Evolutionary conservation across 163 green algal species (phyloP), one percentile per base, ranked within the genome.

Genomic region (Trebouxiophyceae sp.): DNA sequence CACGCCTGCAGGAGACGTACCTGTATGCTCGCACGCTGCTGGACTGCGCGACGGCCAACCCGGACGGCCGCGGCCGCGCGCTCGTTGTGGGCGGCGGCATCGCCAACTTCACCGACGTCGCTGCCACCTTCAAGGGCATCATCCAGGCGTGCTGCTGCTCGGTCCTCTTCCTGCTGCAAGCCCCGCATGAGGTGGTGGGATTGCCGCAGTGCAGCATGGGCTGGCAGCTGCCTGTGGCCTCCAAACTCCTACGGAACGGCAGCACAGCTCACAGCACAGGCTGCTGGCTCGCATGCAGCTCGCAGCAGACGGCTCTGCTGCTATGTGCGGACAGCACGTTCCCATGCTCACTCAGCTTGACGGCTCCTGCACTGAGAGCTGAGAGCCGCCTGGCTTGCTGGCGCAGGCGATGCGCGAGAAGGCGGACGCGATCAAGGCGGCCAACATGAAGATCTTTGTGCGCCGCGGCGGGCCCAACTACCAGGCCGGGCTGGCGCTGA

Each of bases 41-140:
- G 32, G 77, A 87, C 24, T 89, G 76, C 45, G 84, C 86, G 26
- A 96, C 89, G 5, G 67, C 81, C 3, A 82, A 82, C 61, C 69
- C 81, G 8, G 86, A 95, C 57, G 87, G 82, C 45, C 73, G 81
- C 0, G 64, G 71, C 0, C 76, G 87, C 3, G 91, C 89, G 34
- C 86, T 97, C 46, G 69, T 97, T 24, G 84, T 96, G 27, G 90
- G 91, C 31, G 89, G 91, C n/a, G 91, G 91, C 69, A 97, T 97
- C 55, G 91, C 91, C 45, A 97, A 97, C 80, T 97, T 97, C 74
- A 97, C 91, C 8, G 87, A 97, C 60, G 91, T 97, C 24, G 90
- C 91, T 6, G 87, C 84, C 20, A 97, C 91, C 20, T 97, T 97
- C 83, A 84, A 77, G 62, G 91, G 91, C 65, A 97, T 97, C 77